Conservation (phyloP, 2,329 filamentous ascomycete genomes). For the Scedosporium aurantiacum region DNA sequence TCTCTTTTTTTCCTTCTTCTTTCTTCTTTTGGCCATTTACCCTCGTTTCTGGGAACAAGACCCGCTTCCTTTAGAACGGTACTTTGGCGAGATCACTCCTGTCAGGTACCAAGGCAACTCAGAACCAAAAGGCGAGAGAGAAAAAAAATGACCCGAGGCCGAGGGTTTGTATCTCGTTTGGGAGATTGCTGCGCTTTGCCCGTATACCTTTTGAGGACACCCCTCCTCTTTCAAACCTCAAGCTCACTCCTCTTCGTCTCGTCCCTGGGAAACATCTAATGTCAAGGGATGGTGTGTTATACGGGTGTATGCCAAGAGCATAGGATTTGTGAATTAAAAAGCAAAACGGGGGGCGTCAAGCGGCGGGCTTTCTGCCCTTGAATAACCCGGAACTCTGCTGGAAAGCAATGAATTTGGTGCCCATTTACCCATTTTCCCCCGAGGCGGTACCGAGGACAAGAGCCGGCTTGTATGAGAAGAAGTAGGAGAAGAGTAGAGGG, state of each 20-base stretch:
- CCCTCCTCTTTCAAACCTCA: not conserved
- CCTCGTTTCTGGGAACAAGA: not conserved
- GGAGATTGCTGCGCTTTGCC: not conserved
- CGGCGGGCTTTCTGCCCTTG: not conserved
- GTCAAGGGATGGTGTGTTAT: not conserved
- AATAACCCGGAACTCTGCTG: constrained; percentile 1
- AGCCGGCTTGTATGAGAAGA: not conserved
- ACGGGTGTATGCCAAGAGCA: not conserved
- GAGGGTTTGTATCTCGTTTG: not conserved
- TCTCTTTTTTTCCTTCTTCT: not conserved
- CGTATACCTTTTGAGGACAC: not conserved
- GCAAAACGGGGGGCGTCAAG: not conserved
- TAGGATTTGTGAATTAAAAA: not conserved
- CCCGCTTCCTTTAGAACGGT: not conserved
- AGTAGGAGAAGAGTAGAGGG: not conserved
- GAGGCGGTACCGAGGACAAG: not conserved
- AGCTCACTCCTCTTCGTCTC: not conserved
- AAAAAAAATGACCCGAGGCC: not conserved
- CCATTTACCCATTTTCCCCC: not conserved
- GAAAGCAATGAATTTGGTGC: not conserved
- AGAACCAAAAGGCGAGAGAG: not conserved
- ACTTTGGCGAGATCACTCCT: not conserved
- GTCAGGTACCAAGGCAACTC: not conserved
- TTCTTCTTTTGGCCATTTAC: not conserved
- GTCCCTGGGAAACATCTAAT: not conserved